phyloP scores from a whole-genome alignment of 169 alveolate species.

The Cryptosporidium sp. region DNA sequence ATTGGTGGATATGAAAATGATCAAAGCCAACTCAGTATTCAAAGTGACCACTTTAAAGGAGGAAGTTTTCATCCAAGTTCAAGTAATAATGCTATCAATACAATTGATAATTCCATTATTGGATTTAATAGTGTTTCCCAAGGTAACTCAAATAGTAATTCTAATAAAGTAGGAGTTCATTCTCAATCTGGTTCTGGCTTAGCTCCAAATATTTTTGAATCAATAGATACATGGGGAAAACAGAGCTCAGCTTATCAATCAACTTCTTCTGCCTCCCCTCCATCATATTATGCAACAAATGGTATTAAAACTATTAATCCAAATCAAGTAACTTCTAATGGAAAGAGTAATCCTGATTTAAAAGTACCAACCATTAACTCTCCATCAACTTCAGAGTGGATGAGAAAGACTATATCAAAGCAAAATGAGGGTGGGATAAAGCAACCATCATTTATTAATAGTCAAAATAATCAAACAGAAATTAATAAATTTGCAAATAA shows the following conservation, averaged over 20 bases:
- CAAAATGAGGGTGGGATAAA: conserved; percentile 18
- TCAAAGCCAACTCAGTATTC: neutral
- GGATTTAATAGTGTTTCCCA: conserved; percentile 31
- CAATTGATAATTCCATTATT: conserved; percentile 17
- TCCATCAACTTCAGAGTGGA: conserved; percentile 72
- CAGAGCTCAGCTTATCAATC: conserved; percentile 1
- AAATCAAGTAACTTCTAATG: neutral
- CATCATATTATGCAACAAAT: neutral
- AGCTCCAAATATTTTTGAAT: conserved; percentile 55
- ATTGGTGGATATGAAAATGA: conserved; percentile 8
- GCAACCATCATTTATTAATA: neutral
- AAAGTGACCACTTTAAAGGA: conserved; percentile 1
- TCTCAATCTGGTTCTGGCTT: conserved; percentile 71
- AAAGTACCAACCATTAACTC: conserved; percentile 42
- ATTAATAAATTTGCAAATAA: neutral
- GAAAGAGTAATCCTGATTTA: conserved; percentile 15
- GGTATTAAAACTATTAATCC: neutral
- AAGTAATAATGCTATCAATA: neutral
- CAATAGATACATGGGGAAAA: conserved; percentile 62
- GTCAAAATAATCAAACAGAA: neutral
- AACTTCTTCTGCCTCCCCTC: neutral
- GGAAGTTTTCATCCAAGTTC: conserved; percentile 17
- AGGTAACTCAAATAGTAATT: neutral
- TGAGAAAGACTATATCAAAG: conserved; percentile 65
- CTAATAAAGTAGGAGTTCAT: conserved; percentile 11